Evolutionary conservation across 2,329 filamentous ascomycete genomes (phyloP).

Genomic region (Periconia sp.): DNA sequence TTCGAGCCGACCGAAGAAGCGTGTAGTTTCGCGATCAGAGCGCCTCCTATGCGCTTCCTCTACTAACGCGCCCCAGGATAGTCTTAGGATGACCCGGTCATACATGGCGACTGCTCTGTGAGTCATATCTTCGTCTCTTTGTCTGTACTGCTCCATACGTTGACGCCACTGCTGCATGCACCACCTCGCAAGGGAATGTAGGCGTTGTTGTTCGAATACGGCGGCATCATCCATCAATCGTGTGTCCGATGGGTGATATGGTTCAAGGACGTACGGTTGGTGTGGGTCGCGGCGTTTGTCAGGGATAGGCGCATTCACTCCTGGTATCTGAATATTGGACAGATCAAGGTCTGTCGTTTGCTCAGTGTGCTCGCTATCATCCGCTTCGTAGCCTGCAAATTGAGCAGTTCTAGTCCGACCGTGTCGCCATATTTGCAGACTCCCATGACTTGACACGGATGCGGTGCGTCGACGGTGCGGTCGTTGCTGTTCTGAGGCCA

Average conservation of each 20-base stretch:
- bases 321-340: constrained; percentile 39
- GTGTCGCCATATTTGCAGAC: constrained; percentile 36
- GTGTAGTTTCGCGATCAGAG: constrained; percentile 54
- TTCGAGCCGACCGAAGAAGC: constrained; percentile 63
- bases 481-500: constrained; percentile 24
- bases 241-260: constrained; percentile 58
- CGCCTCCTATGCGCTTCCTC: constrained; percentile 40
- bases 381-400: constrained; percentile 26
- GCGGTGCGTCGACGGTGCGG: constrained; percentile 28
- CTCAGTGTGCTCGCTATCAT: constrained; percentile 38
- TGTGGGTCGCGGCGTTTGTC: constrained; percentile 11
- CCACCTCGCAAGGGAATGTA: constrained; percentile 30
- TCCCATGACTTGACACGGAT: constrained; percentile 47
- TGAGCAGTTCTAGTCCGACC: constrained; percentile 17
- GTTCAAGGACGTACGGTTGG: constrained; percentile 39
- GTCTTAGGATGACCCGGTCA: constrained; percentile 56
- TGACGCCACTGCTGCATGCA: constrained; percentile 56
- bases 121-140: constrained; percentile 32
- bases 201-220: constrained; percentile 42
- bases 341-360: constrained; percentile 34
- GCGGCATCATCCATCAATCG: constrained; percentile 59
- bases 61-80: constrained; percentile 55
- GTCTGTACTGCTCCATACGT: constrained; percentile 40
- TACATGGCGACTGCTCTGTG: constrained; percentile 56
- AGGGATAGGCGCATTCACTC: constrained; percentile 44